Base-by-base conservation (phyloP, 306 rosid species). In the Cicer bijugum region DNA sequence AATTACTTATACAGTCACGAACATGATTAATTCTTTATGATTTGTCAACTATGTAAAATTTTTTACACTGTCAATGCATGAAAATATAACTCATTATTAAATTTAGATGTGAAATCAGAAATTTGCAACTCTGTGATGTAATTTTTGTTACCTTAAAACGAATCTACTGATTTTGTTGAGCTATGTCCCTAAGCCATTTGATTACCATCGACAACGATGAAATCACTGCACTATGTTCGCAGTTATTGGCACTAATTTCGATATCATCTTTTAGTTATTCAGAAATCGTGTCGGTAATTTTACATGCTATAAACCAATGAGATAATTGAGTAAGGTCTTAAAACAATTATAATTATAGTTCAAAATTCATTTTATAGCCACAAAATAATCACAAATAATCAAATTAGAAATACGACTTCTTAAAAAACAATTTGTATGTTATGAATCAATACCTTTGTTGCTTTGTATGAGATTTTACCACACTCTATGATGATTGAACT, bases 141-240 rank as follows among this genome's bases (percentile, higher is more conserved):
- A 64, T 35, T 59, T 39, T 47, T n/a, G 75, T 79, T 85, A 94
- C 98, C 96, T 94, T 96, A 65, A 89, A 85, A 59, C 94, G 95
- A 70, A 84, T 46, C 12, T 95, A 87, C 72, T 81, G 86, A 48
- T 88, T 91, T 79, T 78, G 87, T 63, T 79, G 86, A 64, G 83
- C 87, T 45, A 81, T 89, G 72, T 89, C 95, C 80, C 97, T 87
- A 69, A 94, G 94, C 96, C 96, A 94, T 81, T 89, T 87, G 79
- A 94, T 77, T 14, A 95, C 97, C 44, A 87, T 16, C 1, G 92
- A 92, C 80, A 94, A 84, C 42, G 96, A 89, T 6, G 91, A 40
- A 82, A 94, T 89, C 59, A 94, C 95, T 7, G 92, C 84, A 56
- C 98, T 89, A 43, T 86, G 84, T 78, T 84, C 95, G 42, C 87